Evolutionary conservation across 495 filamentous ascomycete genomes (phyloP), one percentile per base, ranked within the genome.

Genomic region (Achaetomiella virescens): DNA sequence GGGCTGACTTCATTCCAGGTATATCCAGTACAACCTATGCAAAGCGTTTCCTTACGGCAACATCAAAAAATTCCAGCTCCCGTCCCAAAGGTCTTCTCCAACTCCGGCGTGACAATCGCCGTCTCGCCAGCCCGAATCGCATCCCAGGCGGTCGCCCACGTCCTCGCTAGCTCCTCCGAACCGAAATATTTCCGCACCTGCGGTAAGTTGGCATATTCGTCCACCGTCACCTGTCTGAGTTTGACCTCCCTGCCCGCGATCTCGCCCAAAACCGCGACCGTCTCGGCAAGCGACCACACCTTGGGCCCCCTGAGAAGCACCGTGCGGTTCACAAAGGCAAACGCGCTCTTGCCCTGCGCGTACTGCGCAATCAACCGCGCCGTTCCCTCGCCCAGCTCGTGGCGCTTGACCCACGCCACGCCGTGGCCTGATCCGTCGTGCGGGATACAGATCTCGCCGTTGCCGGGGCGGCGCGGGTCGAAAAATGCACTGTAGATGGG

Each of bases 401-500:
- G 77, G 9, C 71, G 66, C 55, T 77, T 80, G 2, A 71, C 78
- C 77, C 79, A 81, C n/a, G 78, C 65, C 0, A 81, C 65, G 0
- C 78, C 79, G 0, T 72, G 70, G 0, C 72, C 75, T 0, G 46
- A 43, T 2, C 78, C 79, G 18, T 74, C 62, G 53, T 81, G 78
- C 33, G 78, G 78, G 50, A 83, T 77, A 1, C 64, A 63, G 8
- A 83, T 71, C 57, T 80, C 74, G 10, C 27, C 43, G 6, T 25
- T 45, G 7, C 21, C 33, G 3, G 71, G 60, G 12, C 49, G 20
- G n/a, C 59, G 51, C 0, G 71, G 63, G 43, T 80, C 72, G 58
- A 82, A 83, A 67, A 84, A 85, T 0, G 80, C 78, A 1, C 84
- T 81, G 64, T 90, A 89, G 56, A 88, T 75, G 12, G 84, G 84